These are phyloP conservation scores for Debaryomyces udenii DNA, from an alignment of 1,139 yeast species.

Conservation along the genomic window DNA sequence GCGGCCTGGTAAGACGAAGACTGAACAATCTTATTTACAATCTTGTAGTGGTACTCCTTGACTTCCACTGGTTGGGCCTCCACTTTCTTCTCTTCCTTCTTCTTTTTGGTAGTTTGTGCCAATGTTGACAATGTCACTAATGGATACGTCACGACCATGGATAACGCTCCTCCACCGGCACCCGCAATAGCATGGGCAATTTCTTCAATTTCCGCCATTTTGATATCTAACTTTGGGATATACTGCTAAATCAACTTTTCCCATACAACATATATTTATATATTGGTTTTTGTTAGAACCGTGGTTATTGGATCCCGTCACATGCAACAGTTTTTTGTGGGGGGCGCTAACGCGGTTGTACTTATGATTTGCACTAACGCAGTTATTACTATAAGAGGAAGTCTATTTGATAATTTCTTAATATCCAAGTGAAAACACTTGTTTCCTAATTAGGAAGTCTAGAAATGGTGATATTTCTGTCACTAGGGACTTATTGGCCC, in stretches of 20 bases:
- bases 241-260: background rate
- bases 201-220: conserved; percentile 49
- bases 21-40: conserved; percentile 23
- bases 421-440: background rate
- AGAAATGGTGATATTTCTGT: too few relatives aligned
- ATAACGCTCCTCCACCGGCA: conserved; percentile 88
- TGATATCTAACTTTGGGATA: background rate
- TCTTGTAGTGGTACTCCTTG: conserved; percentile 22
- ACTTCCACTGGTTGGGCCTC: conserved; percentile 14
- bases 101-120: conserved; percentile 68
- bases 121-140: conserved; percentile 80
- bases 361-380: background rate
- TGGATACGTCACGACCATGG: conserved; percentile 86
- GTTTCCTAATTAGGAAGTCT: conserved; percentile 9
- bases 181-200: conserved; percentile 89
- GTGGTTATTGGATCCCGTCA: conserved; percentile 5
- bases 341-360: conserved; percentile 1
- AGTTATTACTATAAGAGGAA: too few relatives aligned
- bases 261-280: background rate
- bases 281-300: background rate
- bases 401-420: background rate
- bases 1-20: conserved; percentile 37
- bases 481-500: too few relatives aligned
- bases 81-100: conserved; percentile 35
- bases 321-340: conserved; percentile 1